Percentiles rank a stretch among this genome's conserved stretches.
Evolutionary conservation across 352 stramenopile genomes (phyloP).

Genomic region (Pythium scleroteichum): DNA sequence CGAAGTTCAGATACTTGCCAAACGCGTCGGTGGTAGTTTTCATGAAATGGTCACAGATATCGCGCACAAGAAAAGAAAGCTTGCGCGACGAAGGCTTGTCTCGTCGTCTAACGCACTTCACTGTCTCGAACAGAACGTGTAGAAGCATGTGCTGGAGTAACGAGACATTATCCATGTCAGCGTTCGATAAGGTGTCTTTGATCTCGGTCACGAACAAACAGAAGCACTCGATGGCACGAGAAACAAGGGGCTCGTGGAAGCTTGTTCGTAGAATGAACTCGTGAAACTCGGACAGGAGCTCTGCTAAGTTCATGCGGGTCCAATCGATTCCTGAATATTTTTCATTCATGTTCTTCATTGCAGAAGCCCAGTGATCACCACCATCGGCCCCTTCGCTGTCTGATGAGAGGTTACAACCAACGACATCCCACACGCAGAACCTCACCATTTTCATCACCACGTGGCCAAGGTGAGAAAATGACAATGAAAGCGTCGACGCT

Average conservation of each 20-base stretch:
- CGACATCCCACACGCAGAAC: conserved; percentile 63
- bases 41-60: conserved; percentile 68
- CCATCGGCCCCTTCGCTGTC: neutral
- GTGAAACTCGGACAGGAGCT: conserved; percentile 63
- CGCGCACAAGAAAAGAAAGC: conserved; percentile 58
- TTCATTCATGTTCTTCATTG: conserved; percentile 63
- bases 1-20: conserved; percentile 77
- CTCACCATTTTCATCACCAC: conserved; percentile 66
- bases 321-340: conserved; percentile 72
- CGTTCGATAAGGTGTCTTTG: conserved; percentile 36
- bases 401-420: conserved; percentile 18
- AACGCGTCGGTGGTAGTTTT: conserved; percentile 56
- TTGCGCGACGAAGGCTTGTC: conserved; percentile 24
- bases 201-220: conserved; percentile 58
- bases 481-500: conserved; percentile 39
- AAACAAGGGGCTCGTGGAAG: conserved; percentile 45
- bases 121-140: conserved; percentile 68
- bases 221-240: conserved; percentile 64
- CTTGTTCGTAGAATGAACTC: conserved; percentile 48
- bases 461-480: conserved; percentile 57
- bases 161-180: conserved; percentile 3
- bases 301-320: conserved; percentile 57
- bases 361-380: conserved; percentile 33
- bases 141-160: conserved; percentile 71
- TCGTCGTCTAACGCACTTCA: conserved; percentile 32